Evolutionary conservation across 352 stramenopile species (phyloP).

Genomic region (Globisporangium ultimum): DNA sequence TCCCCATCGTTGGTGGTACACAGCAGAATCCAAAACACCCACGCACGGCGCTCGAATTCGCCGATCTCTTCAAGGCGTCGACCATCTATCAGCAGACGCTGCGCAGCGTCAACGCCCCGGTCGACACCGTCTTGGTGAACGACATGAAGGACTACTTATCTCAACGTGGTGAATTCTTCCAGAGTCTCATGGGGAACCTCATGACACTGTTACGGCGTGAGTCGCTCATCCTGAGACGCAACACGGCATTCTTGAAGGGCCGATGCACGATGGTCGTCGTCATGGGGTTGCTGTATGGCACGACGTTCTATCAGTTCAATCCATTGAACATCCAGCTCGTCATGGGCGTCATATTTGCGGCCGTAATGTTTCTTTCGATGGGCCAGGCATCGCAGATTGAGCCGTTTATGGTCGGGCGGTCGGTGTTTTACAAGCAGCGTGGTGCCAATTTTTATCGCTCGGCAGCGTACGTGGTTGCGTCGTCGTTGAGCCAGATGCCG

Average conservation of each 20-base stretch:
- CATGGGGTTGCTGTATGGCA: slow-evolving; percentile 49
- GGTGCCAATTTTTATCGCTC: slow-evolving; percentile 86
- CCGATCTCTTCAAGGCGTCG: slow-evolving; percentile 22
- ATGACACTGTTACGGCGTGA: slow-evolving; percentile 58
- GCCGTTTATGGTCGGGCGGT: slow-evolving; percentile 64
- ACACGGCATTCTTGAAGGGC: slow-evolving; percentile 46
- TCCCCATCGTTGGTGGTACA: slow-evolving; percentile 41
- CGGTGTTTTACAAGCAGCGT: slow-evolving; percentile 87
- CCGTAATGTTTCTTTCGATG: slow-evolving; percentile 78
- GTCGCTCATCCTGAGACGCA: slow-evolving; percentile 63
- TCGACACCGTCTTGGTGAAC: slow-evolving; percentile 3
- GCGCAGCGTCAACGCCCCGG: slow-evolving; percentile 5
- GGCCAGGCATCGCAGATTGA: slow-evolving; percentile 74
- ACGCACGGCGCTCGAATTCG: slow-evolving; percentile 13
- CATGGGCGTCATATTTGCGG: slow-evolving; percentile 83
- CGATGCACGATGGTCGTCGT: slow-evolving; percentile 44
- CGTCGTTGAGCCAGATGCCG: slow-evolving; percentile 48
- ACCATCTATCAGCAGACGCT: slow-evolving; percentile 31
- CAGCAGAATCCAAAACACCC: slow-evolving; percentile 27
- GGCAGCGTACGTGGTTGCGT: slow-evolving; percentile 75
- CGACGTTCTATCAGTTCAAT: slow-evolving; percentile 51
- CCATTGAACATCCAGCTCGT: slow-evolving; percentile 44
- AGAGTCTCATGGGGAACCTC: slow-evolving; percentile 38
- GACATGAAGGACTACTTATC: slow-evolving; percentile 72
- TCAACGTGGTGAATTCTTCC: slow-evolving; percentile 18